Conservation (phyloP, 306 rosid species). For the Ormosia emarginata region DNA sequence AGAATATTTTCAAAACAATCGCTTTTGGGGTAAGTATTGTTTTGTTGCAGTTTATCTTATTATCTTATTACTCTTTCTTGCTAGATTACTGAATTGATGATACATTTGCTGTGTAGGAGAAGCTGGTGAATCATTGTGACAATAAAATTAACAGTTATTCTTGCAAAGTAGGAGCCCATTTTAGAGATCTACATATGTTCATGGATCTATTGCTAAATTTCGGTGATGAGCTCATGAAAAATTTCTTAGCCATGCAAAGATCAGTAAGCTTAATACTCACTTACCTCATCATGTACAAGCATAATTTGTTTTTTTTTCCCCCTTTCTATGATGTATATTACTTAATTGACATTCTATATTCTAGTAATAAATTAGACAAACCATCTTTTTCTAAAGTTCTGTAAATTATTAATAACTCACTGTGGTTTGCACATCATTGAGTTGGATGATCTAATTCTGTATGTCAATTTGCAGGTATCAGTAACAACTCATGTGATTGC, state of each 20-base stretch:
- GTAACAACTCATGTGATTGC: conserved; percentile 59
- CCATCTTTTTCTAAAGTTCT: background rate
- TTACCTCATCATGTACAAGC: background rate
- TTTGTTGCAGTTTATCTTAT: background rate
- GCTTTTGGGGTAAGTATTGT: conserved; percentile 56
- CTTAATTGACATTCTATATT: background rate
- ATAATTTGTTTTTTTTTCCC: background rate
- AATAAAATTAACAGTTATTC: conserved; percentile 7
- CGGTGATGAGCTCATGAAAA: conserved; percentile 58
- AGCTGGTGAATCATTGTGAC: conserved; percentile 40
- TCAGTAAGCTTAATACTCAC: conserved; percentile 47
- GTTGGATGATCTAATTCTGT: background rate
- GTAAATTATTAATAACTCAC: background rate
- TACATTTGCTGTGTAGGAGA: conserved; percentile 47
- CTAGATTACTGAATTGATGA: conserved; percentile 18
- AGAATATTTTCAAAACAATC: conserved; percentile 47
- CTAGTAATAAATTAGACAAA: background rate
- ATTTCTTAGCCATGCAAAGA: conserved; percentile 64
- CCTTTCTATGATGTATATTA: background rate
- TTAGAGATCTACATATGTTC: conserved; percentile 46
- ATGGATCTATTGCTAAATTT: conserved; percentile 49
- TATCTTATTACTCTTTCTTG: background rate
- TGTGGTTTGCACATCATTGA: background rate
- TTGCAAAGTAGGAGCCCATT: conserved; percentile 36
- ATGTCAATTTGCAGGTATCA: conserved; percentile 63